Base-by-base conservation (phyloP, 306 rosid species). In the Crataegus laevigata region DNA sequence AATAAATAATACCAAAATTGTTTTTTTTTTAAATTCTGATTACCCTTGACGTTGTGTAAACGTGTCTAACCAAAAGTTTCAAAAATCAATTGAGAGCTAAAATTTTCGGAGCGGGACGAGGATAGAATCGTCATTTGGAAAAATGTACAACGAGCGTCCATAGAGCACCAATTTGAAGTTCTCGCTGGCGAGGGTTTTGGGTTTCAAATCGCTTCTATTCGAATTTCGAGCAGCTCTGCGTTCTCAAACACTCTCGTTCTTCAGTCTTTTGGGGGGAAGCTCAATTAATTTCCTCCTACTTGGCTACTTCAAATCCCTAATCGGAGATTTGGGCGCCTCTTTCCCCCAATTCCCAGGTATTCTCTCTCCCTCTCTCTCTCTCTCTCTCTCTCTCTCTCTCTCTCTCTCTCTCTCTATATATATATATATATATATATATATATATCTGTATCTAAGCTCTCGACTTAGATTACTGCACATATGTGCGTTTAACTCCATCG, bases 271-370 rank as follows among this genome's bases (percentile, higher is more conserved):
- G 76, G 32, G 17, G 22, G 55, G 77, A 38, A 45, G 21, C 57
- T 17, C 4, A 38, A 26, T 5, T 42, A 40, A 40, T 4, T 36
- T 28, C 26, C 45, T 58, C 77, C 64, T 32, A 18, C 68, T 57
- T 72, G 78, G 1, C 64, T 32, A 18, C 68, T 62, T 72, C 80
- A 1, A 78, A 74, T 63, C 57, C 72, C 74, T 42, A 62, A 38
- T 64, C 70, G 62, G 19, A 47, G 62, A 25, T 26, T 29, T 36
- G 14, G 28, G 55, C 45, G 18, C 29, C 32, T 72, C 59, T 21
- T 5, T 50, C 62, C 34, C 15, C 40, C 71, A 68, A 67, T 43
- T 30, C 61, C 40, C 68, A 78, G 93, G 91, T 84, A 75, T 13
- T 66, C 68, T 69, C 36, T 69, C 76, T 80, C 60, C 55, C 63